These are phyloP conservation scores for Fusarium luffae DNA, from an alignment of 2,329 filamentous ascomycete species.

Conservation along the genomic window DNA sequence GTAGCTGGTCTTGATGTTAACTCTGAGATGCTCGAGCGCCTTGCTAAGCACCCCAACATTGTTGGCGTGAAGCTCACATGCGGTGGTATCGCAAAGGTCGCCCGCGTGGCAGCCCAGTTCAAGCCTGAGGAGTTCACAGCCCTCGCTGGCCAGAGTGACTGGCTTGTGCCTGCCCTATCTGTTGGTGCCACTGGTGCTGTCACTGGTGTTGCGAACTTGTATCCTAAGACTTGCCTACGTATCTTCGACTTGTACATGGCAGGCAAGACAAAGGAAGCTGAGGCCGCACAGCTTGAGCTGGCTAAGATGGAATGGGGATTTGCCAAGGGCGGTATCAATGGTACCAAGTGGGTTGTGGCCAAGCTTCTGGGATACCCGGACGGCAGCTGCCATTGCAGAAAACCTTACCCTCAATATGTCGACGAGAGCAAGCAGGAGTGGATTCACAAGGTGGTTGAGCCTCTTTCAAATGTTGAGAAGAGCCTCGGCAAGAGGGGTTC, in stretches of 20 bases:
- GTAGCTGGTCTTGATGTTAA: slow-evolving; percentile 74
- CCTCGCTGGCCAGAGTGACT: slow-evolving; percentile 79
- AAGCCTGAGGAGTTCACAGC: slow-evolving; percentile 67
- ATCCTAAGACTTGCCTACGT: slow-evolving; percentile 65
- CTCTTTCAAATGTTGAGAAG: slow-evolving; percentile 37
- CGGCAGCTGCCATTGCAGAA: slow-evolving; percentile 62
- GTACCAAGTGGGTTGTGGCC: slow-evolving; percentile 69
- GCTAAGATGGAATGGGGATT: slow-evolving; percentile 67
- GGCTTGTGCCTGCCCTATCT: slow-evolving; percentile 70
- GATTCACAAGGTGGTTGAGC: slow-evolving; percentile 47
- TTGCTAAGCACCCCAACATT: slow-evolving; percentile 71
- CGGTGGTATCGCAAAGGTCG: slow-evolving; percentile 78
- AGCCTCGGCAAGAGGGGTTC: slow-evolving; percentile 37
- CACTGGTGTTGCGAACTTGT: slow-evolving; percentile 72
- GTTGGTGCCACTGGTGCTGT: slow-evolving; percentile 70
- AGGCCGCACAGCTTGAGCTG: slow-evolving; percentile 61
- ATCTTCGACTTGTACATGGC: slow-evolving; percentile 61
- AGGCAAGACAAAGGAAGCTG: slow-evolving; percentile 60
- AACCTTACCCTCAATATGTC: slow-evolving; percentile 64
- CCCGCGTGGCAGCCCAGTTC: slow-evolving; percentile 65
- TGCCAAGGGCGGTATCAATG: slow-evolving; percentile 68
- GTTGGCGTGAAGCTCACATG: slow-evolving; percentile 79
- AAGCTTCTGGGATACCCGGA: slow-evolving; percentile 64
- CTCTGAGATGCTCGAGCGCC: slow-evolving; percentile 69
- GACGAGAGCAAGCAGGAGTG: slow-evolving; percentile 50